Conservation (phyloP, 1,284 basidiomycete species). For the Thelephora terrestris region DNA sequence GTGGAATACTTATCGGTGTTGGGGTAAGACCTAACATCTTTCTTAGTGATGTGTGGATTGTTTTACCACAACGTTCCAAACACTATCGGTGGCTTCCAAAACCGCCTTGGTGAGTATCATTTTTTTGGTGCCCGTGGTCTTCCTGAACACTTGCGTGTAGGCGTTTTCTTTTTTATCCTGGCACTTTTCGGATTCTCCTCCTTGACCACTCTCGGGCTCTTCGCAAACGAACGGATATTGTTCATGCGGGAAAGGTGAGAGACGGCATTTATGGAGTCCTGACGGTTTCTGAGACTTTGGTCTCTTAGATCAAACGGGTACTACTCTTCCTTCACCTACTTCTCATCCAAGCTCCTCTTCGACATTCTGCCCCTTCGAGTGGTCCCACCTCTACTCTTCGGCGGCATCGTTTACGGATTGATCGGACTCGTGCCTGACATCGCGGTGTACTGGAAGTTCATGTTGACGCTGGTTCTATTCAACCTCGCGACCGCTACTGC, state of each 20-base stretch:
- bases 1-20: slow-evolving; percentile 21
- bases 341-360: slow-evolving; percentile 91
- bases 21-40: not conserved
- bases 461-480: slow-evolving; percentile 90
- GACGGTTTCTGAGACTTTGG: not conserved
- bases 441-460: slow-evolving; percentile 93
- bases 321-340: slow-evolving; percentile 93
- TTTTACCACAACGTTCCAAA: slow-evolving; percentile 77
- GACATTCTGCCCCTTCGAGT: slow-evolving; percentile 92
- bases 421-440: slow-evolving; percentile 91
- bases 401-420: slow-evolving; percentile 88
- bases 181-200: slow-evolving; percentile 95
- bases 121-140: slow-evolving; percentile 2
- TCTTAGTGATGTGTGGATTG: slow-evolving; percentile 67
- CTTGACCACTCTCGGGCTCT: slow-evolving; percentile 83
- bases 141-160: slow-evolving; percentile 28
- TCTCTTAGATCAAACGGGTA: slow-evolving; percentile 82
- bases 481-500: slow-evolving; percentile 90
- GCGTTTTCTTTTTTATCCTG: slow-evolving; percentile 94
- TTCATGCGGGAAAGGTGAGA: slow-evolving; percentile 91
- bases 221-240: slow-evolving; percentile 88
- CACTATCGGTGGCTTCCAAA: slow-evolving; percentile 93
- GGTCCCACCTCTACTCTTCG: slow-evolving; percentile 90
- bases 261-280: not conserved
- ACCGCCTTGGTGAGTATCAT: slow-evolving; percentile 51